Conservation (phyloP, 495 filamentous ascomycete genomes). For the Lasiosphaeris hirsuta region DNA sequence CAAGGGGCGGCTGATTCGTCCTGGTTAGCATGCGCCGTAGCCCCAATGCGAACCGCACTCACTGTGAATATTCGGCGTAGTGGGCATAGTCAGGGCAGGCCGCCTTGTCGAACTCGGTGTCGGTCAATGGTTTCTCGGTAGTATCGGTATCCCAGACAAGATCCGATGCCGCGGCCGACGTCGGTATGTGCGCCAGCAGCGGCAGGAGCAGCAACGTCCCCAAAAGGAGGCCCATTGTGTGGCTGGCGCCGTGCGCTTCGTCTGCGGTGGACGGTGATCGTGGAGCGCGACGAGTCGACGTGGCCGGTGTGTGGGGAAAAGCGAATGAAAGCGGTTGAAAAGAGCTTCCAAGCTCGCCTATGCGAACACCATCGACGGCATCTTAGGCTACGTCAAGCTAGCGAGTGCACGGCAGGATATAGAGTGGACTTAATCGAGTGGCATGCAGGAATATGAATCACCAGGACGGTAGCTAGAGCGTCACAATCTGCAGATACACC, state of each 20-base stretch:
- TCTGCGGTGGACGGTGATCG: not conserved
- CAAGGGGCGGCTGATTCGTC: conserved; percentile 54
- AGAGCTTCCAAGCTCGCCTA: no score
- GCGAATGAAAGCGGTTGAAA: no score
- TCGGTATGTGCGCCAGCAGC: conserved; percentile 13
- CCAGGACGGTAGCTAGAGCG: no score
- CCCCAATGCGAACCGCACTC: conserved; percentile 8
- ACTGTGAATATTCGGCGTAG: conserved; percentile 49
- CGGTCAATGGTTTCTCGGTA: conserved; percentile 23
- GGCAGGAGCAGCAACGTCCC: conserved; percentile 17
- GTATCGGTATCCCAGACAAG: conserved; percentile 10
- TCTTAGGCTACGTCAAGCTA: no score
- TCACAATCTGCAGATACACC: no score
- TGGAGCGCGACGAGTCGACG: not conserved
- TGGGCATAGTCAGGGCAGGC: conserved; percentile 54
- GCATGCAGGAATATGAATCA: no score
- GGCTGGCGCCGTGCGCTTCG: not conserved
- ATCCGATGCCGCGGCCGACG: conserved; percentile 13
- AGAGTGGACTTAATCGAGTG: no score
- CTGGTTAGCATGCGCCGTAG: not conserved
- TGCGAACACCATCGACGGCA: no score
- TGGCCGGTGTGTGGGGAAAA: no score
- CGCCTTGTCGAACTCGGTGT: conserved; percentile 13
- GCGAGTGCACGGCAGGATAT: no score
- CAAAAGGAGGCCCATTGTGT: conserved; percentile 12